Conservation (phyloP, 805 yeast species). For the Kodamaea leandrae region DNA sequence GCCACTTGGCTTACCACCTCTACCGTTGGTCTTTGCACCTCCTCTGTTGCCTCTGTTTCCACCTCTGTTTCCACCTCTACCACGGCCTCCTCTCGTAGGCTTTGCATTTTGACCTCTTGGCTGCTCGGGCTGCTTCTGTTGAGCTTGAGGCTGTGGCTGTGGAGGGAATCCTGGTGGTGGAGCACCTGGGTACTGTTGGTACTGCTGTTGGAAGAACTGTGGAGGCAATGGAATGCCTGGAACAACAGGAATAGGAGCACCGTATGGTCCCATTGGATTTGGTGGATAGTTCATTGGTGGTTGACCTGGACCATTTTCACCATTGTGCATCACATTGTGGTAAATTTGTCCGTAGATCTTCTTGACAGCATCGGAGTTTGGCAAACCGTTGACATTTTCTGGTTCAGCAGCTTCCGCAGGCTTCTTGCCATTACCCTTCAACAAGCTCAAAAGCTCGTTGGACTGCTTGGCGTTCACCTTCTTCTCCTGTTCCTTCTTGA, state of each 20-base stretch:
- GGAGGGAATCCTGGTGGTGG: not conserved
- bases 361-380: conserved; percentile 33
- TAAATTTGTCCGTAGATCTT: conserved; percentile 44
- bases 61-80: conserved; percentile 17
- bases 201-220: conserved; percentile 24
- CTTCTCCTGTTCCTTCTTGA: conserved; percentile 12
- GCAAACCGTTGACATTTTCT: too few relatives aligned
- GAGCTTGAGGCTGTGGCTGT: conserved; percentile 3
- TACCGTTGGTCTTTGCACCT: conserved; percentile 10
- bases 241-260: conserved; percentile 24
- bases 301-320: conserved; percentile 14
- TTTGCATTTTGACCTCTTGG: conserved; percentile 8
- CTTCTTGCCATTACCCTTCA: conserved; percentile 16
- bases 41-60: conserved; percentile 12
- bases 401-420: conserved; percentile 12
- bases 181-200: not conserved
- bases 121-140: not conserved
- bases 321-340: conserved; percentile 42
- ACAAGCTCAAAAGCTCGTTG: conserved; percentile 31
- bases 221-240: conserved; percentile 41
- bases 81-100: conserved; percentile 19
- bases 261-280: conserved; percentile 8
- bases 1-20: conserved; percentile 6
- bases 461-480: conserved; percentile 22
- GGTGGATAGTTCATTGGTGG: conserved; percentile 4